Evolutionary conservation across 352 stramenopile species (phyloP).

Genomic region (Phytopythium mirpurense): DNA sequence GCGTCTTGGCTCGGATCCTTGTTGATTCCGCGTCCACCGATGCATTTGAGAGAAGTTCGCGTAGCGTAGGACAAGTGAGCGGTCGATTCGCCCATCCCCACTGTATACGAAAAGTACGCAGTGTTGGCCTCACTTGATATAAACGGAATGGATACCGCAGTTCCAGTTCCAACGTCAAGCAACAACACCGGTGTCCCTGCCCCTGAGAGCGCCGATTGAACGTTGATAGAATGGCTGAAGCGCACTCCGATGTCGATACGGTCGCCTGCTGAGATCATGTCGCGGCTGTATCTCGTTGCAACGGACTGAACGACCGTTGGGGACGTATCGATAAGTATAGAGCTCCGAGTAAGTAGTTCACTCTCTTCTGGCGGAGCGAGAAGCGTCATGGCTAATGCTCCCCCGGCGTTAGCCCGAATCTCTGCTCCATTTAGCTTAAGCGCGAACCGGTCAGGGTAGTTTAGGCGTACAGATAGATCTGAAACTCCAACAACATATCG

Average conservation of each 20-base stretch:
- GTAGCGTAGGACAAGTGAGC: conserved; percentile 33
- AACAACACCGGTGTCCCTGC: conserved; percentile 31
- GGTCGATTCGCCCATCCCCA: conserved; percentile 36
- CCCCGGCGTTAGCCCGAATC: conserved; percentile 19
- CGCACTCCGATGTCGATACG: conserved; percentile 28
- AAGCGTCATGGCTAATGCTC: conserved; percentile 28
- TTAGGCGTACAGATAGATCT: conserved; percentile 24
- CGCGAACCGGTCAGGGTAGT: conserved; percentile 37
- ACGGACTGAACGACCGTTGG: conserved; percentile 34
- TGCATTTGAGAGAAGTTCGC: conserved; percentile 36
- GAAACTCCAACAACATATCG: conserved; percentile 41
- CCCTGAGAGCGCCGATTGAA: conserved; percentile 9
- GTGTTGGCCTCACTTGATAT: conserved; percentile 30
- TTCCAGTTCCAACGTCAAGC: conserved; percentile 31
- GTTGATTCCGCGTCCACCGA: conserved; percentile 40
- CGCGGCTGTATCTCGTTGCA: conserved; percentile 28
- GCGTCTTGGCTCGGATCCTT: conserved; percentile 27
- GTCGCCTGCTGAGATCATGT: conserved; percentile 50
- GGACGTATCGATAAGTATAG: conserved; percentile 29
- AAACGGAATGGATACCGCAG: conserved; percentile 16
- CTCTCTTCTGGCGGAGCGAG: conserved; percentile 22
- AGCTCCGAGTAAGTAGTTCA: conserved; percentile 10
- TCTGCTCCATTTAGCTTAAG: conserved; percentile 35
- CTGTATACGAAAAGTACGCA: conserved; percentile 50
- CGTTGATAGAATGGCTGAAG: conserved; percentile 32